Evolutionary conservation across 1,139 yeast species (phyloP).

Genomic region (Pichia sp.): DNA sequence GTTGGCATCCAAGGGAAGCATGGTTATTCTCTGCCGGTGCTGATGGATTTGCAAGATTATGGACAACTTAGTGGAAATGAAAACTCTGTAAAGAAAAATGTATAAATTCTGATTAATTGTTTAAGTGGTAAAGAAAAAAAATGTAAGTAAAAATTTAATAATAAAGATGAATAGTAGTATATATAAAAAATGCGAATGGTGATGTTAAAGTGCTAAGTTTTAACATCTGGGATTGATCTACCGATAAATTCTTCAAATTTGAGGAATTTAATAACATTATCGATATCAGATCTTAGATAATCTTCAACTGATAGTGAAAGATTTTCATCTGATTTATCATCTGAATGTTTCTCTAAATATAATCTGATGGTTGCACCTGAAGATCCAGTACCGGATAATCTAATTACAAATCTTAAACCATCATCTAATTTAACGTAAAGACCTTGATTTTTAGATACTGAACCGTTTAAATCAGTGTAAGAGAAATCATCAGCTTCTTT

Average conservation of each 20-base stretch:
- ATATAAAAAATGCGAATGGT: no score
- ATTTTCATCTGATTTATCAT: constrained; percentile 44
- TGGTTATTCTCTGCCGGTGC: constrained; percentile 99
- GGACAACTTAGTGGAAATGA: constrained; percentile 65
- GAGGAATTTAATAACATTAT: constrained; percentile 58
- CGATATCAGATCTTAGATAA: constrained; percentile 57
- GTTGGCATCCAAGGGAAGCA: constrained; percentile 98
- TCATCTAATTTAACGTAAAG: constrained; percentile 71
- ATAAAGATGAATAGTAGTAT: no score
- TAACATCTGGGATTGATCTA: constrained; percentile 82
- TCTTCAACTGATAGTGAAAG: constrained; percentile 51
- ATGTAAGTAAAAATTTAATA: no score
- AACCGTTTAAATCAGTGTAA: constrained; percentile 92
- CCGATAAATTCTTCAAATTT: constrained; percentile 70
- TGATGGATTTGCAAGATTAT: constrained; percentile 89
- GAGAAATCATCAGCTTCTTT: constrained; percentile 81
- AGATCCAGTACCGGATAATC: constrained; percentile 96
- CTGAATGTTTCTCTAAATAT: constrained; percentile 78
- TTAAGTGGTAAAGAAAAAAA: no score
- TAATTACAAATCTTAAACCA: constrained; percentile 81
- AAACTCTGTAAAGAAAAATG: neutral
- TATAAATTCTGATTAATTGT: neutral
- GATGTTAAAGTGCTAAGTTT: constrained; percentile 43
- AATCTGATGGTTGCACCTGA: constrained; percentile 96
- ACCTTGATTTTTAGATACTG: constrained; percentile 88